These are phyloP conservation scores for Blyttiomyces sp. DNA, from an alignment of 371 early-diverging fungal genomes.

Conservation along the genomic window DNA sequence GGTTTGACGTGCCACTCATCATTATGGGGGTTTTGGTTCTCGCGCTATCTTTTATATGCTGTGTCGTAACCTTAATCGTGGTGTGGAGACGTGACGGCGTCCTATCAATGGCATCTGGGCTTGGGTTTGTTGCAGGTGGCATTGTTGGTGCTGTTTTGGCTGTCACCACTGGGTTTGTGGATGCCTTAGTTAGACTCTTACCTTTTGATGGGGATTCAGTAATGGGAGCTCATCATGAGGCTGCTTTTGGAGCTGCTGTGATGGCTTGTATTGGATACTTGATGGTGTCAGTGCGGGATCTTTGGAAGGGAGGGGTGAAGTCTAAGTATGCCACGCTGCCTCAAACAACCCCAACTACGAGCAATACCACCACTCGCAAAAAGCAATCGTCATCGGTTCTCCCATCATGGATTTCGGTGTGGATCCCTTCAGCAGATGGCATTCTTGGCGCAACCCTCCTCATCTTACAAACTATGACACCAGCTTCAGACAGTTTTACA, in stretches of 20 bases:
- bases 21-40: slow-evolving; percentile 31
- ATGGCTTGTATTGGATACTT: slow-evolving; percentile 17
- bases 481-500: slow-evolving; percentile 86
- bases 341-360: not conserved
- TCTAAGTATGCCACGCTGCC: too few relatives aligned
- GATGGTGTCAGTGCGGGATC: not conserved
- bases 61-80: slow-evolving; percentile 2
- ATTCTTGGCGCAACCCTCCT: slow-evolving; percentile 34
- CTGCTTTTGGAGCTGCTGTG: slow-evolving; percentile 14
- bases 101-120: not conserved
- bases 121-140: slow-evolving; percentile 8
- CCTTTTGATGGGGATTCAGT: slow-evolving; percentile 24
- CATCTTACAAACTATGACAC: slow-evolving; percentile 56
- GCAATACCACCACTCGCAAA: not conserved
- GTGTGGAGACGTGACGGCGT: slow-evolving; percentile 6
- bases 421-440: not conserved
- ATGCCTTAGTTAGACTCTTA: not conserved
- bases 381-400: not conserved
- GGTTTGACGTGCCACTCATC: slow-evolving; percentile 70
- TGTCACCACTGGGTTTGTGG: slow-evolving; percentile 2
- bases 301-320: not conserved
- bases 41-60: slow-evolving; percentile 10
- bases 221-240: slow-evolving; percentile 22
- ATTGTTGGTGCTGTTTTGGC: slow-evolving; percentile 12
- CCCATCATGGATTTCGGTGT: not conserved